phyloP scores from a whole-genome alignment of 371 early-diverging fungal genomes.

The Fennellomyces sp. region DNA sequence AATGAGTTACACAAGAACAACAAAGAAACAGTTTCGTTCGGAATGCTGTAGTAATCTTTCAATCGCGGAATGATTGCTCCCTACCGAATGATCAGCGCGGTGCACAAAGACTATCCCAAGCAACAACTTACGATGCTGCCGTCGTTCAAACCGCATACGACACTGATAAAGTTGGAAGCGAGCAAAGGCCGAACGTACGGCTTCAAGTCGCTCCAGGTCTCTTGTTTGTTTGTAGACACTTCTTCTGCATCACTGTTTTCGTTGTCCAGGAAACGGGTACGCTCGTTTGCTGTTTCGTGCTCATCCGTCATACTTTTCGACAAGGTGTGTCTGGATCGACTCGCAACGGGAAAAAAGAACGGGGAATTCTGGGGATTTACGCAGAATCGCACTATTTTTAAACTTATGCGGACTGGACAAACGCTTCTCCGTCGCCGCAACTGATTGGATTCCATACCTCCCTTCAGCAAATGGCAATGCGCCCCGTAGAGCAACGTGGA shows the following conservation, averaged over 20 bases:
- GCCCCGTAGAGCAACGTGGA: not conserved
- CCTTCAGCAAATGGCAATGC: not conserved
- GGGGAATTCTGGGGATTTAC: too few relatives aligned
- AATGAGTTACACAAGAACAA: conserved; percentile 33
- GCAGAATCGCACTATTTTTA: too few relatives aligned
- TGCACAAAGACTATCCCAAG: not conserved
- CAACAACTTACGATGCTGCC: conserved; percentile 21
- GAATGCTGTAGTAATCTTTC: conserved; percentile 29
- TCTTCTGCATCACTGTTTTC: not conserved
- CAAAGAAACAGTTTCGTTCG: conserved; percentile 27
- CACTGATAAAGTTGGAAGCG: conserved; percentile 18
- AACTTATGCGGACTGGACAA: too few relatives aligned
- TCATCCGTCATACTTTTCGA: too few relatives aligned
- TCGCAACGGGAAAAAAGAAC: too few relatives aligned
- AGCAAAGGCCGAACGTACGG: conserved; percentile 20
- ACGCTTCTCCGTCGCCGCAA: too few relatives aligned
- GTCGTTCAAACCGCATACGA: conserved; percentile 28
- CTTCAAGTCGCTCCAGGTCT: conserved; percentile 24
- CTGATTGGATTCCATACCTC: too few relatives aligned
- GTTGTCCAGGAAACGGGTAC: not conserved
- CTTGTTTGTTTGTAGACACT: conserved; percentile 5
- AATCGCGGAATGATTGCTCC: conserved; percentile 35
- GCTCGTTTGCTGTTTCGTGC: not conserved
- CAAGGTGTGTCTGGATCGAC: too few relatives aligned
- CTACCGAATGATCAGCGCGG: not conserved